Evolutionary conservation across 345 rosid species (phyloP), one percentile per base, ranked within the genome.

Genomic region (Populus alba): DNA sequence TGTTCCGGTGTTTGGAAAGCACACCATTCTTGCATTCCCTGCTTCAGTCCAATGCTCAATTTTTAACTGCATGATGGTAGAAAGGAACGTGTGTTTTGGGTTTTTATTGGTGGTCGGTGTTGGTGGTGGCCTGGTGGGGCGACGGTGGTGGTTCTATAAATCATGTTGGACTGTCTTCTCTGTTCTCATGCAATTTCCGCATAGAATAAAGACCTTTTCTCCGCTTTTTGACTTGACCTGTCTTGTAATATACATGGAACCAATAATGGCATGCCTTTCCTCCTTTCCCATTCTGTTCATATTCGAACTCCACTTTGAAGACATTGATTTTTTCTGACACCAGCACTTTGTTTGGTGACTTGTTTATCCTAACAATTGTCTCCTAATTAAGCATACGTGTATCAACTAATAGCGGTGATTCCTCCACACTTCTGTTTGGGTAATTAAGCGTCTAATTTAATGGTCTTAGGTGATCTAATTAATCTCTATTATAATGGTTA

Each of bases 151-250:
- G 45, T 41, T 41, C 35, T 41, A 41, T 41, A 10, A 9, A 10
- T 41, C 45, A 41, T 59, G 29, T 25, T 59, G 63, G 15, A n/a
- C 29, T 57, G 15, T 3, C 15, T 57, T 1, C 27, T 70, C 18
- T 41, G 31, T 38, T 41, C 39, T 29, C 51, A 29, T 77, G 78
- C 74, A 77, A 12, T 76, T 17, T 71, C 47, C 35, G 39, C 66
- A 11, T 7, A 71, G 16, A 65, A 33, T 16, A 63, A 49, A 63
- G 37, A n/a, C 38, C 22, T 4, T 37, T 2, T 37, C 41, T 61
- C 68, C 69, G 62, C 77, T 61, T 61, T 41, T 74, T 66, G 78
- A 75, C 78, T 75, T 20, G 38, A 20, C 2, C 18, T 47, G 61
- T 27, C 59, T 29, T 71, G 8, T 3, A 45, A 71, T 8, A 27